A percentile compares a stretch with the other conserved stretches of the same genome.
Conservation (phyloP, 305 asterid genomes). For the Fraxinus paxiana region DNA sequence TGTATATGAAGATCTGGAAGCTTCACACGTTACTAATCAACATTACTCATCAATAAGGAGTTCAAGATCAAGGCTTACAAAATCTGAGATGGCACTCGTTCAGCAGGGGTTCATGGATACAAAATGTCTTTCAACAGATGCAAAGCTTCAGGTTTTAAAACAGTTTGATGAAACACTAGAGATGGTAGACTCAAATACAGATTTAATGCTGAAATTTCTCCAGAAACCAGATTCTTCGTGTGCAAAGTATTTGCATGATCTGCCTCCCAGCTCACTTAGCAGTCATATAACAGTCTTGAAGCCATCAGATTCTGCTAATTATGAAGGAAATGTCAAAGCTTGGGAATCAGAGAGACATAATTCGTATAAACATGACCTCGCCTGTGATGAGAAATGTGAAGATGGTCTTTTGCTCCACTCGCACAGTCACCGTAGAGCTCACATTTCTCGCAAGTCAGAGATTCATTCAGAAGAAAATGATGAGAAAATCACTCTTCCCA, state of each 20-base stretch:
- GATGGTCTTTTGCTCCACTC: slow-evolving; percentile 70
- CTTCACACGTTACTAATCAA: slow-evolving; percentile 57
- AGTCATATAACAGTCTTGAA: slow-evolving; percentile 48
- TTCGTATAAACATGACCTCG: neutral
- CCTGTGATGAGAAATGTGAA: slow-evolving; percentile 48
- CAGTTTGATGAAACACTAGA: slow-evolving; percentile 51
- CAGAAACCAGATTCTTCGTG: slow-evolving; percentile 47
- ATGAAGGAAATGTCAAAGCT: slow-evolving; percentile 40
- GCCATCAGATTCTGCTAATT: slow-evolving; percentile 45
- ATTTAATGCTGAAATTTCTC: slow-evolving; percentile 46
- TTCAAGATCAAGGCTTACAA: slow-evolving; percentile 43
- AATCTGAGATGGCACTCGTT: slow-evolving; percentile 51
- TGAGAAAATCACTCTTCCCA: slow-evolving; percentile 49
- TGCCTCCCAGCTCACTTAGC: slow-evolving; percentile 40
- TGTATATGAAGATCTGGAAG: slow-evolving; percentile 84
- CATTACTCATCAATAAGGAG: slow-evolving; percentile 63
- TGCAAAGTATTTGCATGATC: slow-evolving; percentile 46
- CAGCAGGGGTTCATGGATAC: slow-evolving; percentile 54
- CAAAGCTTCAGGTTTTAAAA: slow-evolving; percentile 46
- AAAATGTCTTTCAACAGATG: slow-evolving; percentile 44
- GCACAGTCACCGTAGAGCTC: slow-evolving; percentile 38
- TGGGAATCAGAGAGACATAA: neutral
- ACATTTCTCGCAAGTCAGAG: slow-evolving; percentile 33
- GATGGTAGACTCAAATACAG: slow-evolving; percentile 51
- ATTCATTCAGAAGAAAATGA: slow-evolving; percentile 37